Percentiles rank a stretch among this genome's conserved stretches.
phyloP scores from a whole-genome alignment of 441 rosid genomes.

The Corymbia calophylla region DNA sequence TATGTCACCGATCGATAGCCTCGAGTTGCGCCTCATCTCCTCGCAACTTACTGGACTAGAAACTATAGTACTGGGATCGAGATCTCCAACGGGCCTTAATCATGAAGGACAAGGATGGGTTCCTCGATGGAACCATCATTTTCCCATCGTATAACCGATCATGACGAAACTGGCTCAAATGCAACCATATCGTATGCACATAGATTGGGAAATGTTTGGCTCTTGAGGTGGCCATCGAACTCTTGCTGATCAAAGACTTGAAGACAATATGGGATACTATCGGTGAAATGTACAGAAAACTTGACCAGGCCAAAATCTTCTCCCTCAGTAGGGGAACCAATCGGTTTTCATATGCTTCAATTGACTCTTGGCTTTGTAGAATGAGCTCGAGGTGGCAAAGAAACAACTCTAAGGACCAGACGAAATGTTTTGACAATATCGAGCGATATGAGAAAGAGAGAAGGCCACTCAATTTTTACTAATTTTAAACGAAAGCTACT shows the following conservation, averaged over 20 bases:
- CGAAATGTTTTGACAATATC: too few species aligned
- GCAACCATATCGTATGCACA: rapidly evolving
- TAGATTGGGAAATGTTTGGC: neutral
- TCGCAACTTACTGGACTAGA: rapidly evolving
- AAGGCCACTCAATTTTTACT: too few species aligned
- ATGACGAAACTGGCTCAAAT: neutral
- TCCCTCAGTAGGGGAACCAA: neutral
- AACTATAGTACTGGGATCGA: too few species aligned
- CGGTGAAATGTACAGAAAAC: neutral
- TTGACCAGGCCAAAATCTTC: neutral
- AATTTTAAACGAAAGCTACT: neutral
- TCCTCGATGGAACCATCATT: neutral
- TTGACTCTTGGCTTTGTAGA: rapidly evolving
- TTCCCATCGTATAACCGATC: neutral
- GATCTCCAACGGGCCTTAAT: neutral
- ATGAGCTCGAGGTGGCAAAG: neutral
- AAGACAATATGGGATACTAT: neutral
- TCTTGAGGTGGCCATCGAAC: neutral
- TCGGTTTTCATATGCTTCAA: neutral
- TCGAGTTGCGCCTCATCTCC: neutral
- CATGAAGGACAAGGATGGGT: too few species aligned
- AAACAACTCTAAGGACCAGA: neutral
- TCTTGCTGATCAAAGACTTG: neutral
- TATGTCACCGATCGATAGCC: rapidly evolving
- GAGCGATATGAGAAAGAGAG: neutral